phyloP scores from a whole-genome alignment of 177 flowering plant species.

The Vitis hybrid region DNA sequence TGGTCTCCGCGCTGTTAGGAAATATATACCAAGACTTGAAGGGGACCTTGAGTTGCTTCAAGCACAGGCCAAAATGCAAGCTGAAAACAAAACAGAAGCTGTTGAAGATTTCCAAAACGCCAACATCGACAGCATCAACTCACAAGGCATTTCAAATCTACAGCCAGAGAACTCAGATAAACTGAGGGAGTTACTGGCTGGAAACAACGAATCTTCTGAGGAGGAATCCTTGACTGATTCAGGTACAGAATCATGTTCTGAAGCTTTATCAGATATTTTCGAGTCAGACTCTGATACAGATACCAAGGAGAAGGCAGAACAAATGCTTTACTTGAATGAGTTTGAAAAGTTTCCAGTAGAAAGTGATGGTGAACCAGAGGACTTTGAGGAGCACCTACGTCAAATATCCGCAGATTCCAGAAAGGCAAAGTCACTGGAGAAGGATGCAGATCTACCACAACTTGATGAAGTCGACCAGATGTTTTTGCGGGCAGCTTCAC shows the following conservation, averaged over 20 bases:
- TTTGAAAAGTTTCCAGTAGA: conserved; percentile 66
- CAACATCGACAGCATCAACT: conserved; percentile 8
- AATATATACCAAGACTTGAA: conserved; percentile 76
- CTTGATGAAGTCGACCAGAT: conserved; percentile 86
- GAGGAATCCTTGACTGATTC: conserved; percentile 36
- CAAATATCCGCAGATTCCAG: conserved; percentile 52
- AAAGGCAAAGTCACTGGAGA: conserved; percentile 20
- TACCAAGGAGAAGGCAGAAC: conserved; percentile 35
- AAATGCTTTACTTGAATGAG: conserved; percentile 63
- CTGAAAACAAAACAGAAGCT: conserved; percentile 24
- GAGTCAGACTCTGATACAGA: conserved; percentile 77
- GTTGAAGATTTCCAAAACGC: conserved; percentile 20
- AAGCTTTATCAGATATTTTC: conserved; percentile 81
- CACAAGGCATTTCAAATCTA: conserved; percentile 13
- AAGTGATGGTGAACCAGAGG: conserved; percentile 44
- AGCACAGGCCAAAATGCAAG: conserved; percentile 33
- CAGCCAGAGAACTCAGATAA: conserved; percentile 28
- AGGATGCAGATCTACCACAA: conserved; percentile 40
- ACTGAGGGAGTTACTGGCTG: conserved; percentile 32
- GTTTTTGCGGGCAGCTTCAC: conserved; percentile 73
- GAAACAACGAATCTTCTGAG: conserved; percentile 26
- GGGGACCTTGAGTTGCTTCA: conserved; percentile 74
- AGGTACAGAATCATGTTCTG: conserved; percentile 57
- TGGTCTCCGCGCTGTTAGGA: conserved; percentile 71
- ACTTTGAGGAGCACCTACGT: conserved; percentile 69